Evolutionary conservation across 306 rosid species (phyloP), one percentile per base, ranked within the genome.

Genomic region (Vigna unguiculata): DNA sequence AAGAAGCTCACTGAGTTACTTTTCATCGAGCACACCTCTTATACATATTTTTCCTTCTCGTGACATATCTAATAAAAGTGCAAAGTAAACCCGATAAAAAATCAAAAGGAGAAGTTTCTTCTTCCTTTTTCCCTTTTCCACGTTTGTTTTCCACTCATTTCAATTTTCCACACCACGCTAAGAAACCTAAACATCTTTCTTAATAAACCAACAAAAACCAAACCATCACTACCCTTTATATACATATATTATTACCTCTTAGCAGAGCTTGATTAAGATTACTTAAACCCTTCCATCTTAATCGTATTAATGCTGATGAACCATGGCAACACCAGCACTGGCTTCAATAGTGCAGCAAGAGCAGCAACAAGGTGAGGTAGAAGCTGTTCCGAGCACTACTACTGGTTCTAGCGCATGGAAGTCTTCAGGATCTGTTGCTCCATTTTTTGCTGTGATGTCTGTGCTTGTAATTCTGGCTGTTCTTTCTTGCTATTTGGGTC

Each of bases 371-470:
- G 32, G 6, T 22, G 64, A 14, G 0, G 4, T 5, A 60, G 71
- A 65, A 65, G 71, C 71, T 40, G 71, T 53, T 51, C 48, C 71
- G 41, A 41, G 28, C 36, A 54, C 7, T 9, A n/a, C n/a, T n/a
- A 4, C 28, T 53, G 20, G 2, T 19, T 19, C 28, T 16, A 20
- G 52, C 43, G 19, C 71, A 21, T 86, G 90, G 87, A 28, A 69
- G 9, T 87, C 71, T 9, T 83, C 91, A 4, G 93, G 96, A 2
- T 90, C 96, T 14, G 54, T 92, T n/a, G 90, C 82, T 0, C 96
- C 96, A 12, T 90, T 92, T 58, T 83, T 92, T 9, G 96, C 78
- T 1, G 97, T 92, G 41, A 88, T 92, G 3, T 78, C 86, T 34
- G 90, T 92, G 76, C 75, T 92, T 13, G 61, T 85, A 0, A 16